Evolutionary conservation across 345 rosid genomes (phyloP), one percentile per base, ranked within the genome.

Genomic region (Citrus sp.): DNA sequence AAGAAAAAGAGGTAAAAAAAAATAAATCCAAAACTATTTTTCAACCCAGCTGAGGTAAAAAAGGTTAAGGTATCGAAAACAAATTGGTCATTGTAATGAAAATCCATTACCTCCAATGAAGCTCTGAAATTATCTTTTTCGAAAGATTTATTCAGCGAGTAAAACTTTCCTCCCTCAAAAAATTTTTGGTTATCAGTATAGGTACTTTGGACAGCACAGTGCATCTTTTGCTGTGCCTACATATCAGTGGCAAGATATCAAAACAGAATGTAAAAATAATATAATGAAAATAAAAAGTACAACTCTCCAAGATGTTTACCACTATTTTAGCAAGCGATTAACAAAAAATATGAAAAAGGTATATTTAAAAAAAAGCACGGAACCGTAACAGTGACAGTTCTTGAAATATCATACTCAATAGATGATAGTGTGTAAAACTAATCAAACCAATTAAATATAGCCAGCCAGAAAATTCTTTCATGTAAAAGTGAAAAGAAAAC

Each of bases 201-300:
- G 75, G 79, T 80, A 79, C 70, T 77, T 64, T 30, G 78, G 82
- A 81, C 75, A 46, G 79, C 72, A 77, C 81, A 77, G 63, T 73
- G 81, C 84, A 83, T 83, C 80, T 80, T 85, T 83, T 63, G 78
- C 73, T 77, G 80, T 80, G 73, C 84, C 86, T 82, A 63, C 71
- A 73, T 30, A 25, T 72, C 77, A 67, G 24, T 3, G 37, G 58
- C 63, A 82, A 69, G 75, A 75, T 27, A 67, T 63, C 62, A 60
- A 22, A 70, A 80, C 40, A 51, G 27, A 3, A 49, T 68, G 46
- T 34, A 12, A 60, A 8, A 37, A 37, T 49, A 19, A 74, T 67
- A 49, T n/a, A 38, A 21, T 30, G 49, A 12, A 55, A 30, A 21
- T 40, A 19, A 60, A 72, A 8, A 27, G 32, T 34, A 34, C 24